These are phyloP conservation scores for Spergularia marina DNA, from an alignment of 148 eudicot genomes.

Conservation along the genomic window DNA sequence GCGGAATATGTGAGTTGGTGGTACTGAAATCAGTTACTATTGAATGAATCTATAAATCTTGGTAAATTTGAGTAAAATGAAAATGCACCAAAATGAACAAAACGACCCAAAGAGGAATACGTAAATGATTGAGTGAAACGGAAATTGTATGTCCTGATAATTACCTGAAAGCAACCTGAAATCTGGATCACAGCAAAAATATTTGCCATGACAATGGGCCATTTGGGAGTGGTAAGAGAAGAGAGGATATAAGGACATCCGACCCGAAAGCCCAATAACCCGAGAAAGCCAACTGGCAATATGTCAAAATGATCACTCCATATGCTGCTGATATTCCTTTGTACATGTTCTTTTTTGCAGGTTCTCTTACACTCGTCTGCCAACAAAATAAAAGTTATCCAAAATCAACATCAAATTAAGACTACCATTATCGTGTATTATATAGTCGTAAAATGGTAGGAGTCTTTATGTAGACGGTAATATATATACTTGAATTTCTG, in stretches of 20 bases:
- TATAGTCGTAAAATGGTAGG: not conserved
- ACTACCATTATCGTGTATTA: not conserved
- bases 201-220: constrained; percentile 8
- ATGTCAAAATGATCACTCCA: constrained; percentile 11
- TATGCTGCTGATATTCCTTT: constrained; percentile 13
- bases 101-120: too few relatives aligned
- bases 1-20: too few relatives aligned
- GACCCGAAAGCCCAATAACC: constrained; percentile 20
- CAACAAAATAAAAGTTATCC: not conserved
- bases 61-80: too few relatives aligned
- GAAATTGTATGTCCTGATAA: not conserved
- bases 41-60: too few relatives aligned
- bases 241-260: constrained; percentile 13
- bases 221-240: not conserved
- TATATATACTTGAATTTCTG: not conserved
- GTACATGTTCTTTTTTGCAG: constrained; percentile 19
- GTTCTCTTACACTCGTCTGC: constrained; percentile 12
- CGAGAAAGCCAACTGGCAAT: constrained; percentile 5
- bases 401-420: not conserved
- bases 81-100: too few relatives aligned
- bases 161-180: constrained; percentile 13
- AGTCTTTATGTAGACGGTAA: too few relatives aligned
- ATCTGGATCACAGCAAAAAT: constrained; percentile 7
- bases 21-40: too few relatives aligned
- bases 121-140: too few relatives aligned